These are phyloP conservation scores for Mucor mucedo DNA, from an alignment of 371 early-diverging fungal genomes.

Conservation along the genomic window DNA sequence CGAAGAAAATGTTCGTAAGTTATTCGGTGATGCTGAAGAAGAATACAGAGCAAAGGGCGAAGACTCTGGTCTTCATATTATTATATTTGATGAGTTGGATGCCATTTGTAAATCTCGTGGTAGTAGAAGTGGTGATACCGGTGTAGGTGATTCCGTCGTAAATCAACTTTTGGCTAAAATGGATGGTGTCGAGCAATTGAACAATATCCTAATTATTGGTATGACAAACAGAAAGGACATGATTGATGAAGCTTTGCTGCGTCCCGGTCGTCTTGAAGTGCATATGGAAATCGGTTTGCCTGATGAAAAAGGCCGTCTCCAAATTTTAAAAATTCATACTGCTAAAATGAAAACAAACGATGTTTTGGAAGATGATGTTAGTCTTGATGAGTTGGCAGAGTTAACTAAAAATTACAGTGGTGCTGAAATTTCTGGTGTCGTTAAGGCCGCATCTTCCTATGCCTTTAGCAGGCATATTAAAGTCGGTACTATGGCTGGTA, in stretches of 20 bases:
- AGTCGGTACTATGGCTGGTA: constrained; percentile 81
- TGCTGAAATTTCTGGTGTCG: constrained; percentile 98
- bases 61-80: constrained; percentile 95
- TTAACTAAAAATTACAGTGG: constrained; percentile 99
- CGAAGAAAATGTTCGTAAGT: constrained; percentile 98
- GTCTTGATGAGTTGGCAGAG: constrained; percentile 86
- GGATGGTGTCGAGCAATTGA: constrained; percentile 98
- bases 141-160: constrained; percentile 99
- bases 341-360: constrained; percentile 87
- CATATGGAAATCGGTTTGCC: constrained; percentile 97
- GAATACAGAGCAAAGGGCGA: constrained; percentile 97
- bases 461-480: constrained; percentile 98
- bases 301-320: constrained; percentile 89
- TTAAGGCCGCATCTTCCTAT: constrained; percentile 98
- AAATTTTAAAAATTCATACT: constrained; percentile 96
- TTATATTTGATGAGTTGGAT: constrained; percentile 99
- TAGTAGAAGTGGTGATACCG: constrained; percentile 90
- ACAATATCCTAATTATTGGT: constrained; percentile 97
- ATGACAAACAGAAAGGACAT: constrained; percentile 99
- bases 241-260: constrained; percentile 97
- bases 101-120: constrained; percentile 99
- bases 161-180: constrained; percentile 99
- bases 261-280: constrained; percentile 98
- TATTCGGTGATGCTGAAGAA: constrained; percentile 97
- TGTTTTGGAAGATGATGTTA: constrained; percentile 89